These are phyloP conservation scores for Rhodotorula sp. DNA, from an alignment of 1,284 basidiomycete species.

Conservation along the genomic window DNA sequence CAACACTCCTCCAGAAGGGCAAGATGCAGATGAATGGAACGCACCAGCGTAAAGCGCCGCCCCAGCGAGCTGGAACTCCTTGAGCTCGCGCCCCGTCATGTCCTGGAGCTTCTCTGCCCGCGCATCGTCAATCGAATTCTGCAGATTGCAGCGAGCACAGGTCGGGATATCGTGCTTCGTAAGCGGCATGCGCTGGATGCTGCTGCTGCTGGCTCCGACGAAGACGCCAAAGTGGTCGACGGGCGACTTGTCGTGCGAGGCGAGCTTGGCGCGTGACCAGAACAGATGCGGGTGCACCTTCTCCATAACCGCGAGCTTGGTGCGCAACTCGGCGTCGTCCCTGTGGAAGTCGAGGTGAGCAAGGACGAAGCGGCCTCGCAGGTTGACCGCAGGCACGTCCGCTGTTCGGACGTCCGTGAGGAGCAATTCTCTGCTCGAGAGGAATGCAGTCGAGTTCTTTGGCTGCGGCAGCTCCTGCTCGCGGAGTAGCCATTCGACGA, in stretches of 20 bases:
- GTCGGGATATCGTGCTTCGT: no score
- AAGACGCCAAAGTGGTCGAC: neutral
- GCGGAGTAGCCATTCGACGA: constrained; percentile 12
- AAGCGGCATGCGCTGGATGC: neutral
- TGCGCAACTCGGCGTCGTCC: neutral
- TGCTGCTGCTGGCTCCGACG: no score
- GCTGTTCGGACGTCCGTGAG: neutral
- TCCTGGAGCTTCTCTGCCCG: neutral
- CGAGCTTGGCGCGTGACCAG: neutral
- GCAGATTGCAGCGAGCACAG: no score
- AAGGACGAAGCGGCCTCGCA: neutral
- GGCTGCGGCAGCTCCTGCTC: neutral
- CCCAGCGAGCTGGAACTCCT: neutral
- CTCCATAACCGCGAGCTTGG: neutral
- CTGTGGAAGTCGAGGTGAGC: neutral
- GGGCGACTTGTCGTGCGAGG: neutral
- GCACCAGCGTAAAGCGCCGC: neutral
- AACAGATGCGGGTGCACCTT: neutral
- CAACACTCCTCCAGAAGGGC: no score
- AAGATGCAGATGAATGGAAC: neutral
- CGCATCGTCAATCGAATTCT: neutral
- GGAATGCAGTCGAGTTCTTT: neutral
- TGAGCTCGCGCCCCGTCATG: neutral
- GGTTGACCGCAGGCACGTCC: neutral
- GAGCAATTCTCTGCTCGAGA: neutral